Evolutionary conservation across 2,329 filamentous ascomycete genomes (phyloP), one percentile per base, ranked within the genome.

Genomic region (Ceratocystis cacaofunesta): DNA sequence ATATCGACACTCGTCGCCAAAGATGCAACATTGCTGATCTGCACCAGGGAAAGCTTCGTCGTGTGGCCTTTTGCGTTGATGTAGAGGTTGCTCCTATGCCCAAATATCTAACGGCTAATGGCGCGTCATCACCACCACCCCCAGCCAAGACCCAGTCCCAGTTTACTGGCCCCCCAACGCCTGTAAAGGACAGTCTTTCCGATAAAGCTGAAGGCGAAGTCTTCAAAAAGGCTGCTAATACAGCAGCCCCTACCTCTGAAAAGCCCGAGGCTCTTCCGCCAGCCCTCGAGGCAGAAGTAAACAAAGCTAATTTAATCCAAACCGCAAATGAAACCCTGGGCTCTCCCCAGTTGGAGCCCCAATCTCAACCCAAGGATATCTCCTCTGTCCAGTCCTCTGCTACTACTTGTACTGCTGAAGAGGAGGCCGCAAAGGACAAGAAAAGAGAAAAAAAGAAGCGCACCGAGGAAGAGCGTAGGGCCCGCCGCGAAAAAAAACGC

Each of bases 401-500:
- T 15, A 30, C 43, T 6, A 46, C 41, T 25, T 71, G 71, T 64
- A 70, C 71, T 61, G 72, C 72, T 57, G 74, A 77, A 28, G 77
- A 76, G 72, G 82, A 76, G 72, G 82, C 75, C 50, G 76, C 76
- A 41, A 78, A 76, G 0, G 85, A 79, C 6, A 86, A 86, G 70
- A 96, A 95, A 76, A 94, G 90, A 75, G 92, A 96, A 72, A 96
- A 96, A 79, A 96, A 96, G 77, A 96, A 95, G 78, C 86, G 88
- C 69, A 95, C 89, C 50, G 92, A 96, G 73, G 91, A 92, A 67
- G 92, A 96, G 74, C 82, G 92, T 52, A 95, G 95, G 73, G 90
- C 94, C 68, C 84, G 92, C 65, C 95, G 95, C 73, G 92, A 96
- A 75, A 90, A 90, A 75, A 92, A 90, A 73, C 82, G 90, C 68